Percentiles rank a stretch among this genome's conserved stretches.
phyloP scores from a whole-genome alignment of 805 yeast species.

The Hanseniaspora vineae region DNA sequence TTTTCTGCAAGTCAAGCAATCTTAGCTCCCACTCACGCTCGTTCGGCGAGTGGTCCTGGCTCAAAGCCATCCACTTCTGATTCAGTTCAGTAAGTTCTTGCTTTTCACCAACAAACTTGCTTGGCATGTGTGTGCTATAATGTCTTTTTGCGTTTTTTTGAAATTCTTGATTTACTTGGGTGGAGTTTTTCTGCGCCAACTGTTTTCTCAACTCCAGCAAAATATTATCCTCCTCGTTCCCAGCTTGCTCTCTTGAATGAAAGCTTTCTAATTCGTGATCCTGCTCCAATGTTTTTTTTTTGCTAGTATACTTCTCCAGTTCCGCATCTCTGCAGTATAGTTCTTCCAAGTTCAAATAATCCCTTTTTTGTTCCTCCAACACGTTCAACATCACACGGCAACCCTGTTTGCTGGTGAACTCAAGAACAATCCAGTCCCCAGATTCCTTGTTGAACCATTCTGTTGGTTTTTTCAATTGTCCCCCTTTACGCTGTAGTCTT shows the following conservation, averaged over 20 bases:
- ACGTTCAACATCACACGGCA: conserved; percentile 49
- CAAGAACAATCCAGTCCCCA: conserved; percentile 78
- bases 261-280: too few species aligned
- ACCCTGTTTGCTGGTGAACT: conserved; percentile 42
- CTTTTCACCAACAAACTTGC: conserved; percentile 1
- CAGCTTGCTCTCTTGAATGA: neutral
- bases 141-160: conserved; percentile 8
- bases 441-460: conserved; percentile 33
- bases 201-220: conserved; percentile 16
- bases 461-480: conserved; percentile 41
- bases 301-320: conserved; percentile 11
- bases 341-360: conserved; percentile 55
- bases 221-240: conserved; percentile 14
- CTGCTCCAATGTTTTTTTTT: neutral
- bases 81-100: neutral
- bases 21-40: neutral
- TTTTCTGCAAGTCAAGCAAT: neutral
- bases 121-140: conserved; percentile 11
- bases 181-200: conserved; percentile 8
- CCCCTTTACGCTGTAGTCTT: conserved; percentile 34
- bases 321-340: conserved; percentile 44
- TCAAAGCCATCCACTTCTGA: neutral
- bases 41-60: neutral
- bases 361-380: conserved; percentile 56
- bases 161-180: conserved; percentile 5